These are phyloP conservation scores for Talaromyces stipitatus DNA, from an alignment of 495 filamentous ascomycete genomes.

Conservation along the genomic window DNA sequence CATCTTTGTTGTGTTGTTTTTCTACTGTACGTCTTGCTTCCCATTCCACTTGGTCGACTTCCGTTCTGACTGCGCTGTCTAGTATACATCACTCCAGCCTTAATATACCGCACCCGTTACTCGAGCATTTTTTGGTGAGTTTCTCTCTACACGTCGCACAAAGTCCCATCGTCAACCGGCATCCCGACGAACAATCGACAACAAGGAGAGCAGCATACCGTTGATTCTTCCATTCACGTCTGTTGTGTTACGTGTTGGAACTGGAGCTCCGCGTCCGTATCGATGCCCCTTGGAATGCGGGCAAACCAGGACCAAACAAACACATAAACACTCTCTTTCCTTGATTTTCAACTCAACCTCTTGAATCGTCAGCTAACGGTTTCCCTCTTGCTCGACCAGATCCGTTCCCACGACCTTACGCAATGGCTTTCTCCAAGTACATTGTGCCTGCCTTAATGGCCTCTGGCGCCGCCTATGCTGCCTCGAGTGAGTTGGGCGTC, in stretches of 20 bases:
- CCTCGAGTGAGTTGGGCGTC: constrained; percentile 13
- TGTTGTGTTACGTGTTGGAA: not conserved
- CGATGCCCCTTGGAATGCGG: not conserved
- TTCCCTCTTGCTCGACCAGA: not conserved
- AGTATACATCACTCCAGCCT: not conserved
- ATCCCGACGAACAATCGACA: not conserved
- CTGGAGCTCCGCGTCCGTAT: not conserved
- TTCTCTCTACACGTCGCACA: not conserved
- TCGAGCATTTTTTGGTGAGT: not conserved
- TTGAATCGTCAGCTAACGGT: not conserved
- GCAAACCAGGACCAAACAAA: not conserved
- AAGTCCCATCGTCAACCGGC: not conserved
- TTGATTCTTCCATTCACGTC: not conserved
- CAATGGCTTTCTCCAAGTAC: constrained; percentile 71
- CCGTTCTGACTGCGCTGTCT: not conserved
- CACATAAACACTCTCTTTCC: not conserved
- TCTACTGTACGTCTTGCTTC: constrained; percentile 24
- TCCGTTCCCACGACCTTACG: constrained; percentile 18
- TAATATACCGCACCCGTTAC: not conserved
- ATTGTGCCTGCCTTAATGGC: constrained; percentile 68
- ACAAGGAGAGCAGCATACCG: not conserved
- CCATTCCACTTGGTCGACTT: not conserved
- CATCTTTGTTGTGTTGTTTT: constrained; percentile 9
- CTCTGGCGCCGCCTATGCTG: constrained; percentile 57
- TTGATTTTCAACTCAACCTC: not conserved